Conservation (phyloP, 2,329 filamentous ascomycete genomes). For the Fusarium sp. region DNA sequence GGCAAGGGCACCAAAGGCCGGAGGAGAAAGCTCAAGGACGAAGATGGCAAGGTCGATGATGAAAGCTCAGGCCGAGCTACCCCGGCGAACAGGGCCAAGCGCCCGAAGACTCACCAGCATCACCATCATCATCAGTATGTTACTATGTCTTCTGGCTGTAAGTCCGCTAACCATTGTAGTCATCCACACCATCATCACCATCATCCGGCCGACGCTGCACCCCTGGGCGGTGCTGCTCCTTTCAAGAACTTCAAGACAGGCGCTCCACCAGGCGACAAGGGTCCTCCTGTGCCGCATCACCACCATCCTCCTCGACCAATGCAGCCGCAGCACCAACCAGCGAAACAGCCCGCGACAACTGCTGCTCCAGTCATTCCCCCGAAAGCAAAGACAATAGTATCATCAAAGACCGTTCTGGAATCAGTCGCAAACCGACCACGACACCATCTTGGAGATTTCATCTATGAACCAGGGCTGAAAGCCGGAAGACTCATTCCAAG, state of each 20-base stretch:
- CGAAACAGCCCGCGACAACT: slow-evolving; percentile 46
- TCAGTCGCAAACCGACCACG: slow-evolving; percentile 80
- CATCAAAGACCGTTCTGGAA: slow-evolving; percentile 79
- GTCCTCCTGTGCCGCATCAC: slow-evolving; percentile 60
- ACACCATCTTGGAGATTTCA: slow-evolving; percentile 85
- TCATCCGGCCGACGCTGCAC: slow-evolving; percentile 62
- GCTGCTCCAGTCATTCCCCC: slow-evolving; percentile 60
- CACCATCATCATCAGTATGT: slow-evolving; percentile 79
- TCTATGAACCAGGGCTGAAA: slow-evolving; percentile 81
- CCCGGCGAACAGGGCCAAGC: slow-evolving; percentile 73
- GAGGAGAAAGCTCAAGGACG: slow-evolving; percentile 82
- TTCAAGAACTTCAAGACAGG: slow-evolving; percentile 67
- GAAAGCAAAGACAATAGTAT: slow-evolving; percentile 76
- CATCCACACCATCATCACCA: slow-evolving; percentile 74
- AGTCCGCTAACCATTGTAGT: slow-evolving; percentile 49
- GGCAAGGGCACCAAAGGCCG: slow-evolving; percentile 67
- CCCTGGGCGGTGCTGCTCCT: slow-evolving; percentile 59
- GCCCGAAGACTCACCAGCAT: slow-evolving; percentile 76
- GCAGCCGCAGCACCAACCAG: slow-evolving; percentile 41
- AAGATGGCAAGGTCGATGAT: slow-evolving; percentile 78
- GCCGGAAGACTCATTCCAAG: slow-evolving; percentile 64
- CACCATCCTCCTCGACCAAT: slow-evolving; percentile 62
- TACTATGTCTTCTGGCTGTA: slow-evolving; percentile 3
- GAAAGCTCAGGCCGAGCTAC: slow-evolving; percentile 74
- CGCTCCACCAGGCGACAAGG: slow-evolving; percentile 62